These are phyloP conservation scores for Scheffersomyces cryptocercus DNA, from an alignment of 1,139 yeast species.

Conservation along the genomic window DNA sequence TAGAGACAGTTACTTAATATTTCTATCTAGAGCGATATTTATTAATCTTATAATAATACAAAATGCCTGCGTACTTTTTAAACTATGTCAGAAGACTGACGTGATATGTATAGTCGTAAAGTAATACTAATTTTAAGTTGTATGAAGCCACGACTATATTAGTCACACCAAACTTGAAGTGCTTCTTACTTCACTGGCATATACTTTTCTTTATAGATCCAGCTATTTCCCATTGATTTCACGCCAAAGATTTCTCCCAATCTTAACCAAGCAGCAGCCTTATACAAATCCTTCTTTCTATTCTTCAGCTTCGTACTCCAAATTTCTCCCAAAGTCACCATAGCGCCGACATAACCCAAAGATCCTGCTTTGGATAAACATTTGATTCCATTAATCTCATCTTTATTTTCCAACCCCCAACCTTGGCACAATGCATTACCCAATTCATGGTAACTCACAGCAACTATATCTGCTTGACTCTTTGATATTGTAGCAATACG, in stretches of 20 bases:
- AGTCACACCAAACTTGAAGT: background rate
- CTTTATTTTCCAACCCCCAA: constrained; percentile 54
- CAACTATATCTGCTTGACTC: constrained; percentile 29
- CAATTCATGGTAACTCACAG: constrained; percentile 51
- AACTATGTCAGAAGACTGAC: no score
- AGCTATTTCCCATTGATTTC: constrained; percentile 66
- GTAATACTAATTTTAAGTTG: no score
- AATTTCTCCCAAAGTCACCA: constrained; percentile 70
- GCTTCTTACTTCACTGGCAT: constrained; percentile 19
- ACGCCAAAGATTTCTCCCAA: constrained; percentile 67
- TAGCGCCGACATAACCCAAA: constrained; percentile 68
- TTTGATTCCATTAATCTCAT: constrained; percentile 59
- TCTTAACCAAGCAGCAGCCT: constrained; percentile 75
- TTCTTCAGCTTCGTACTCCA: constrained; percentile 60
- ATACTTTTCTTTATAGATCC: constrained; percentile 79
- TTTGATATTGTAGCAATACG: constrained; percentile 28
- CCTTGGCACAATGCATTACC: constrained; percentile 64
- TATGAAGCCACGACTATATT: no score
- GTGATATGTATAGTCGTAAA: no score
- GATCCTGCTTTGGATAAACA: constrained; percentile 68
- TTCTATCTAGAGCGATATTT: no score
- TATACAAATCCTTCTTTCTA: constrained; percentile 57
- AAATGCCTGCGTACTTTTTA: no score
- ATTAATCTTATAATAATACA: no score
- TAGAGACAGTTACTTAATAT: no score